A percentile compares a stretch with the other conserved stretches of the same genome.
These are phyloP conservation scores for Nymphaea colorata DNA, from an alignment of 164 flowering plant species.

Conservation along the genomic window DNA sequence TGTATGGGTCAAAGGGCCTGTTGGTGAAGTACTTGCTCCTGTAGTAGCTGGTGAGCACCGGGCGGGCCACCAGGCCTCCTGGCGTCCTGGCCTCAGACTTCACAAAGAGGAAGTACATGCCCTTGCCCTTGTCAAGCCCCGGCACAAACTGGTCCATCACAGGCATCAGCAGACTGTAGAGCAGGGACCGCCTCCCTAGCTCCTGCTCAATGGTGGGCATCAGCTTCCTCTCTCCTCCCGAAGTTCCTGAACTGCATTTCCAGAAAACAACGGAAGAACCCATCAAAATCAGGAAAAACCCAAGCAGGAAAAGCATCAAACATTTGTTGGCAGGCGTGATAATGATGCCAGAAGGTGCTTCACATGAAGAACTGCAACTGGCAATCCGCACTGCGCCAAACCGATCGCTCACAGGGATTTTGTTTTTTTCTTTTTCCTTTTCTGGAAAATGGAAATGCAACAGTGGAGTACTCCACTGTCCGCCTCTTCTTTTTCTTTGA, in stretches of 20 bases:
- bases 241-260: constrained; percentile 73
- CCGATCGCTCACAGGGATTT: too few species aligned
- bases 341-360: neutral
- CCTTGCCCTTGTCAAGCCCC: constrained; percentile 75
- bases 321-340: neutral
- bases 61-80: constrained; percentile 52
- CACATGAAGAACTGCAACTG: too few species aligned
- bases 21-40: constrained; percentile 69
- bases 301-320: neutral
- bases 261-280: neutral
- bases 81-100: constrained; percentile 61
- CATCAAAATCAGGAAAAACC: neutral
- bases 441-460: too few species aligned
- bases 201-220: constrained; percentile 95
- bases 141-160: constrained; percentile 75
- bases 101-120: constrained; percentile 59
- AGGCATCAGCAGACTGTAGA: constrained; percentile 89
- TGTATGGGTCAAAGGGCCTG: constrained; percentile 45
- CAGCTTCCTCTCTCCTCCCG: constrained; percentile 89
- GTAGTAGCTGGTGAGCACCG: constrained; percentile 86
- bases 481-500: too few species aligned
- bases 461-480: too few species aligned
- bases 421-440: too few species aligned
- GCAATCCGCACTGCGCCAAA: too few species aligned
- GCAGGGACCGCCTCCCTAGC: constrained; percentile 51